Percentiles rank a stretch among this genome's conserved stretches.
Evolutionary conservation across 2,329 filamentous ascomycete species (phyloP).

Genomic region (Orbilia oligospora): DNA sequence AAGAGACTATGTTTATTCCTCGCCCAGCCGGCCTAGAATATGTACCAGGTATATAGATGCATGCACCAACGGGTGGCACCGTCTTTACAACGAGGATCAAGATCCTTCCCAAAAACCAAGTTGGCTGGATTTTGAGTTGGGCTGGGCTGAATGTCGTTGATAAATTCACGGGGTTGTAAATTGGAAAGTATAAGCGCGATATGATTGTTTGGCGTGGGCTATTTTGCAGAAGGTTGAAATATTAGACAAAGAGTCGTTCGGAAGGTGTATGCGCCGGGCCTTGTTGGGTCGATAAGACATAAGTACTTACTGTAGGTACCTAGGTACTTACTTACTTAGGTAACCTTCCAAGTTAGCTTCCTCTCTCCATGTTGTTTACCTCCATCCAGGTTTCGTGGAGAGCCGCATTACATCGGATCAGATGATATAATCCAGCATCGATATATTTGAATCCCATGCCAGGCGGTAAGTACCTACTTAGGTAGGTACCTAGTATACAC

Average conservation of each 20-base stretch:
- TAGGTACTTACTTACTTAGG: too few species aligned
- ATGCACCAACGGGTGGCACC: not conserved
- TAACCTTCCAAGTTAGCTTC: too few species aligned
- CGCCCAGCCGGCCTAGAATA: constrained; percentile 15
- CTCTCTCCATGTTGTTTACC: constrained; percentile 7
- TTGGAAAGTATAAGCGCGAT: not conserved
- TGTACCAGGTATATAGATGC: too few species aligned
- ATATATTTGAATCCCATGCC: too few species aligned
- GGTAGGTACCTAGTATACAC: too few species aligned
- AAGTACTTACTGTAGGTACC: too few species aligned
- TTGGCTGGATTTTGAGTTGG: not conserved
- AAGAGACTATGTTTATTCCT: constrained; percentile 24
- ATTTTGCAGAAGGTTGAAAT: not conserved
- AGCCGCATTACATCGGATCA: constrained; percentile 14
- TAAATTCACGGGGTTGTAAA: not conserved
- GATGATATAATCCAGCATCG: not conserved
- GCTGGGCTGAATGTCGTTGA: not conserved
- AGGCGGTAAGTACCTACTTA: too few species aligned
- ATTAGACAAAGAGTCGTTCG: not conserved
- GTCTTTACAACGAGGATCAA: not conserved
- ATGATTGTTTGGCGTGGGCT: not conserved
- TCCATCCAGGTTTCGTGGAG: constrained; percentile 1
- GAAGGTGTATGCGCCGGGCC: constrained; percentile 1
- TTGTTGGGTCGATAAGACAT: too few species aligned
- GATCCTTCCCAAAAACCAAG: not conserved